phyloP scores from a whole-genome alignment of 164 flowering plant genomes.

The Litsea cubeba region DNA sequence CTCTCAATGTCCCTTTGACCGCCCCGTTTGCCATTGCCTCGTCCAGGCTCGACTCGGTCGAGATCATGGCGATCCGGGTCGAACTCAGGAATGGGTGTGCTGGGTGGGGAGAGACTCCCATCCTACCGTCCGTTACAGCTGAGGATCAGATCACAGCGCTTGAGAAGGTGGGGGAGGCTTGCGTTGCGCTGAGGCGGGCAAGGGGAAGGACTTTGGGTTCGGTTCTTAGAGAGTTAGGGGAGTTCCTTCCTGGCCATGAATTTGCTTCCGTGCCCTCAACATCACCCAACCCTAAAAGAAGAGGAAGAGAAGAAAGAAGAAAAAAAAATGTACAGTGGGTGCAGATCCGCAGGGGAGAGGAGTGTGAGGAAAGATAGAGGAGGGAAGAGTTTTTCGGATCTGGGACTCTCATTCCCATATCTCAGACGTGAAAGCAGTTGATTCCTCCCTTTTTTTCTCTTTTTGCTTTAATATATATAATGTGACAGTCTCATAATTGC shows the following conservation, averaged over 20 bases:
- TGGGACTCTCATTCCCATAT: too few species aligned
- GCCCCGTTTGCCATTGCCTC: slow-evolving; percentile 80
- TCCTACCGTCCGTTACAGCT: slow-evolving; percentile 79
- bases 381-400: too few species aligned
- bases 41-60: slow-evolving; percentile 67
- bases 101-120: slow-evolving; percentile 95
- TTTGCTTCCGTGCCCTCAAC: slow-evolving; percentile 96
- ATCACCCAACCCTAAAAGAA: too few species aligned
- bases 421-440: too few species aligned
- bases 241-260: slow-evolving; percentile 69
- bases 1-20: slow-evolving; percentile 64
- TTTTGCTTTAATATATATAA: too few species aligned
- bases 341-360: too few species aligned
- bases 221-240: slow-evolving; percentile 35
- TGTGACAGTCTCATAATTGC: too few species aligned
- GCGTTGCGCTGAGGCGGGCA: slow-evolving; percentile 33
- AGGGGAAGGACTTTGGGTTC: slow-evolving; percentile 17
- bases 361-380: too few species aligned
- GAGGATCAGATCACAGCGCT: slow-evolving; percentile 73
- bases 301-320: too few species aligned
- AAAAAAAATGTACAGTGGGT: too few species aligned
- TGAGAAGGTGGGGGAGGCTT: slow-evolving; percentile 57
- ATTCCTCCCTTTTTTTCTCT: too few species aligned
- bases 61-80: slow-evolving; percentile 73
- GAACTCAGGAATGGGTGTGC: slow-evolving; percentile 70